phyloP scores from a whole-genome alignment of 495 filamentous ascomycete species.

The Aspergillus egyptiacus region DNA sequence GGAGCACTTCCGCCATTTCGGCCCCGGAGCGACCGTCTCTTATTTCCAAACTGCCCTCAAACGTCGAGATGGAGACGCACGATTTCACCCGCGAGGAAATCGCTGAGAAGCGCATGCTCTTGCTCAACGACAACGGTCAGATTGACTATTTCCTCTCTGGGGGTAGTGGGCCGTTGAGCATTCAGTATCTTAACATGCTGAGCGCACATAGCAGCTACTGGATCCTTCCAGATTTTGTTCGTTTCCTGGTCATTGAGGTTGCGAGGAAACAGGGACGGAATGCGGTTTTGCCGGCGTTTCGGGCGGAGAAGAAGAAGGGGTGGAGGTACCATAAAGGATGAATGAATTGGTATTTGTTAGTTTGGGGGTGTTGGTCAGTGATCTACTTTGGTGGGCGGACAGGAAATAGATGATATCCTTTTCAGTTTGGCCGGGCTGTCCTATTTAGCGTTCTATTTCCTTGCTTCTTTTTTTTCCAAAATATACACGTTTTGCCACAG shows the following conservation, averaged over 20 bases:
- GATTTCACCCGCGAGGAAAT: slow-evolving; percentile 90
- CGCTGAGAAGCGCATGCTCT: slow-evolving; percentile 77
- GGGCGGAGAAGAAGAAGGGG: slow-evolving; percentile 66
- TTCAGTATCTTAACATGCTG: slow-evolving; percentile 96
- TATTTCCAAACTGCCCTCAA: slow-evolving; percentile 69
- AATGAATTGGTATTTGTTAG: not conserved
- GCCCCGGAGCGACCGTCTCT: slow-evolving; percentile 34
- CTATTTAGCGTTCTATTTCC: too few relatives aligned
- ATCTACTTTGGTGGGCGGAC: not conserved
- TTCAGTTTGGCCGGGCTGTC: too few relatives aligned
- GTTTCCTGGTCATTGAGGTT: slow-evolving; percentile 81
- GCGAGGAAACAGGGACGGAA: slow-evolving; percentile 66
- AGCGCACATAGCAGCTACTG: slow-evolving; percentile 96
- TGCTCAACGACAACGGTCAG: slow-evolving; percentile 94
- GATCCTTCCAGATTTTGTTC: slow-evolving; percentile 75
- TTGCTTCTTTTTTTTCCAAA: too few relatives aligned
- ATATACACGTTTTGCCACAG: too few relatives aligned
- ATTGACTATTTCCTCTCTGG: slow-evolving; percentile 82
- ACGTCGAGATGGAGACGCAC: slow-evolving; percentile 90
- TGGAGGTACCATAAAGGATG: slow-evolving; percentile 36
- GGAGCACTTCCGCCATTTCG: slow-evolving; percentile 22
- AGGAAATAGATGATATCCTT: not conserved
- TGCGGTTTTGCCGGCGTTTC: slow-evolving; percentile 60
- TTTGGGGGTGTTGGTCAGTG: not conserved
- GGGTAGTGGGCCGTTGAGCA: slow-evolving; percentile 75